phyloP scores from a whole-genome alignment of 306 rosid genomes.

The Purshia tridentata region DNA sequence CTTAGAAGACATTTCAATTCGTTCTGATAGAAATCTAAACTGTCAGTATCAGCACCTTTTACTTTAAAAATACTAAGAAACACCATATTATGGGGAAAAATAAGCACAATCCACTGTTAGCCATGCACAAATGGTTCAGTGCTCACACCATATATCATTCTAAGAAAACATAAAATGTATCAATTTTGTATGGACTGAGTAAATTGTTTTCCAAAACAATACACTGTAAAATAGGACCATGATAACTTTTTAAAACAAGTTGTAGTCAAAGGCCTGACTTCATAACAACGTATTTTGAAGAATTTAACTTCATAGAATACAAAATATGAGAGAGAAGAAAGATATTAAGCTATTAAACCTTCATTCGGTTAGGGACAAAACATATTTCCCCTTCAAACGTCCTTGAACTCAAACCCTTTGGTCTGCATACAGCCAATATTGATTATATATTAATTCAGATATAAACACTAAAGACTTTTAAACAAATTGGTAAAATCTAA shows the following conservation, averaged over 20 bases:
- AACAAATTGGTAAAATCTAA: background rate
- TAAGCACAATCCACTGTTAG: too few relatives aligned
- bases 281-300: background rate
- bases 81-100: background rate
- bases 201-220: background rate
- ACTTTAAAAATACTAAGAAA: background rate
- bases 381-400: conserved; percentile 30
- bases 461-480: background rate
- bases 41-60: background rate
- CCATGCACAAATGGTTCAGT: too few relatives aligned
- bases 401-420: conserved; percentile 19
- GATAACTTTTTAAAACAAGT: background rate
- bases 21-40: background rate
- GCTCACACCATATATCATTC: too few relatives aligned
- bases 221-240: background rate
- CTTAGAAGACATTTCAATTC: background rate
- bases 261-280: background rate
- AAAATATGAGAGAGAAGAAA: conserved; percentile 14
- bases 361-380: conserved; percentile 20
- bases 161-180: background rate
- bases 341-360: conserved; percentile 24
- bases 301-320: background rate
- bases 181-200: background rate
- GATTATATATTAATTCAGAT: background rate
- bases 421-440: too few relatives aligned